phyloP scores from a whole-genome alignment of 2,329 filamentous ascomycete genomes.

The Botrytis deweyae region DNA sequence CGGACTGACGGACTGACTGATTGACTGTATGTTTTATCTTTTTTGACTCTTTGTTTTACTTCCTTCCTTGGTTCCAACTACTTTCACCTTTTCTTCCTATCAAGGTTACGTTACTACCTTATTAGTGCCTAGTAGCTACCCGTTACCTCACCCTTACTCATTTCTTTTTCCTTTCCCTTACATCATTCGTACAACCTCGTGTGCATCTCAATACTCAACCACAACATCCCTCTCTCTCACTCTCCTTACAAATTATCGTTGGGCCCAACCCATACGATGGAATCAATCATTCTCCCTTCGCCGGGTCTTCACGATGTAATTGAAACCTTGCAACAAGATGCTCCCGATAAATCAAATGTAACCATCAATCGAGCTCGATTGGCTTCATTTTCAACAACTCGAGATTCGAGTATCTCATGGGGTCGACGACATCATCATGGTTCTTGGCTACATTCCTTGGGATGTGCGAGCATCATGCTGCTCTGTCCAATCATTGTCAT shows the following conservation, averaged over 20 bases:
- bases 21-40: not conserved
- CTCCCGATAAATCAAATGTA: slow-evolving; percentile 1
- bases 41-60: not conserved
- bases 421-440: slow-evolving; percentile 35
- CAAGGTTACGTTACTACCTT: not conserved
- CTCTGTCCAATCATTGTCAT: slow-evolving; percentile 31
- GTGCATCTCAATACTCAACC: not conserved
- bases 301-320: slow-evolving; percentile 20
- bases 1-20: too few relatives aligned
- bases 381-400: slow-evolving; percentile 23
- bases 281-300: slow-evolving; percentile 25
- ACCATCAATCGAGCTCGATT: slow-evolving; percentile 16
- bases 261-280: slow-evolving; percentile 16
- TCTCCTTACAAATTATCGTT: not conserved
- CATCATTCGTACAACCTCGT: not conserved
- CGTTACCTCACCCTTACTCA: not conserved
- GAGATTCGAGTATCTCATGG: slow-evolving; percentile 30
- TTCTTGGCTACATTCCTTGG: slow-evolving; percentile 32
- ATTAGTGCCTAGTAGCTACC: not conserved
- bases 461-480: slow-evolving; percentile 30
- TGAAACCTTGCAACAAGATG: slow-evolving; percentile 17
- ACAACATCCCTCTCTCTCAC: not conserved
- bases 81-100: not conserved
- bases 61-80: not conserved
- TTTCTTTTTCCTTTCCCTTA: not conserved